A percentile compares a stretch with the other conserved stretches of the same genome.
phyloP scores from a whole-genome alignment of 2,329 filamentous ascomycete genomes.

The Penicillium sp. region DNA sequence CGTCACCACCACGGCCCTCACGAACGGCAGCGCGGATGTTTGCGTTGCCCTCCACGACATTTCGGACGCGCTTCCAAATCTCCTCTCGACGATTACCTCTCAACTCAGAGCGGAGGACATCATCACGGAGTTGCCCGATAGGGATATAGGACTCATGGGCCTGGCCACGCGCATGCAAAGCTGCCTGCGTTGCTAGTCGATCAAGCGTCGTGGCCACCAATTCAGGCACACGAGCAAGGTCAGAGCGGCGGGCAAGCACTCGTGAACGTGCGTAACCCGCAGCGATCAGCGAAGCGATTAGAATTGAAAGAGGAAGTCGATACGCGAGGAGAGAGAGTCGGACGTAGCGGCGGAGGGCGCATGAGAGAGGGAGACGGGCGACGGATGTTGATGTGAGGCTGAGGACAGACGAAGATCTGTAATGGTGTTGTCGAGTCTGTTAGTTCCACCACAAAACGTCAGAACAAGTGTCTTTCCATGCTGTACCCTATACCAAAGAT shows the following conservation, averaged over 20 bases:
- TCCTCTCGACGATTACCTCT: constrained; percentile 74
- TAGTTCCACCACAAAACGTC: constrained; percentile 70
- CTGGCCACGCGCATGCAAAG: constrained; percentile 69
- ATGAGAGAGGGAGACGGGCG: constrained; percentile 82
- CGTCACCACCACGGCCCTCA: constrained; percentile 60
- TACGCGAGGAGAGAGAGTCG: constrained; percentile 55
- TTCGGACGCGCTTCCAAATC: constrained; percentile 82
- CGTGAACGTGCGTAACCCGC: constrained; percentile 68
- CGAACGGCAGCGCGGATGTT: constrained; percentile 83
- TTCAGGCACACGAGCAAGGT: constrained; percentile 75
- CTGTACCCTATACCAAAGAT: constrained; percentile 3
- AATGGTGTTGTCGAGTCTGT: constrained; percentile 76
- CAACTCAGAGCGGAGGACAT: constrained; percentile 83
- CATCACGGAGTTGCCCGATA: constrained; percentile 87
- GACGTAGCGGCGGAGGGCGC: constrained; percentile 52
- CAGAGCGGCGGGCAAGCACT: constrained; percentile 67
- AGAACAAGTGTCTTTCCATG: constrained; percentile 41
- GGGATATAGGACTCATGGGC: constrained; percentile 80
- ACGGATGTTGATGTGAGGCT: constrained; percentile 84
- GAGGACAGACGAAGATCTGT: constrained; percentile 73
- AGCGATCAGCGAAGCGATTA: constrained; percentile 51
- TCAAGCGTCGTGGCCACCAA: constrained; percentile 85
- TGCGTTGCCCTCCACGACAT: constrained; percentile 88
- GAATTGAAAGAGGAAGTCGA: constrained; percentile 56
- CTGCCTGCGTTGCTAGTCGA: constrained; percentile 80